Conservation (phyloP, 805 yeast genomes). For the Metschnikowia colocasiae region DNA sequence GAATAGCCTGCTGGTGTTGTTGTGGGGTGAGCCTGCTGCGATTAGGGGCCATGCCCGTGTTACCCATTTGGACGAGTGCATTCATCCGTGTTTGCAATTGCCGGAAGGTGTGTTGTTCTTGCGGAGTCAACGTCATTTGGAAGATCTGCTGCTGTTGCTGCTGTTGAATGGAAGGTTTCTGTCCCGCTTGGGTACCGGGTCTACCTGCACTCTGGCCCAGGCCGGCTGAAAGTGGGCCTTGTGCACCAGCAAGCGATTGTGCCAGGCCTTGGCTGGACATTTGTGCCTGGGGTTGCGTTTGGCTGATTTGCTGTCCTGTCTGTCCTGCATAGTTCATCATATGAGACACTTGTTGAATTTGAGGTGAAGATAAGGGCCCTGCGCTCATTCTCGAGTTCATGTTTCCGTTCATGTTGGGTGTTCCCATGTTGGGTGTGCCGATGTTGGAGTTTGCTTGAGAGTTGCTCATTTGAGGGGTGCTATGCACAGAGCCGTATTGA, state of each 20-base stretch:
- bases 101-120: conserved; percentile 40
- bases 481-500: conserved; percentile 8
- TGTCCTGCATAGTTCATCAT: conserved; percentile 6
- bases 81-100: conserved; percentile 39
- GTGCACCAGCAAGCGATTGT: background rate
- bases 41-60: conserved; percentile 42
- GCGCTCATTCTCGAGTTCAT: conserved; percentile 11
- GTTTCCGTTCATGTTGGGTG: conserved; percentile 6
- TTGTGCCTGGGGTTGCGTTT: background rate
- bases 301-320: background rate
- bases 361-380: conserved; percentile 15
- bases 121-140: conserved; percentile 37
- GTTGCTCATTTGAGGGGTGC: conserved; percentile 15
- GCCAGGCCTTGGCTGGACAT: conserved; percentile 1
- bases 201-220: conserved; percentile 4
- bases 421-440: conserved; percentile 15
- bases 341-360: conserved; percentile 12
- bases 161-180: conserved; percentile 30
- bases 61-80: conserved; percentile 41
- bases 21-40: conserved; percentile 39
- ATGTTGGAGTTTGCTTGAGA: conserved; percentile 13
- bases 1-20: conserved; percentile 43
- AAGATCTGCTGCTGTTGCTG: conserved; percentile 46
- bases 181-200: conserved; percentile 15
- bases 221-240: background rate